phyloP scores from a whole-genome alignment of 139 green algal species.

The Tetradesmus lagerheimii region DNA sequence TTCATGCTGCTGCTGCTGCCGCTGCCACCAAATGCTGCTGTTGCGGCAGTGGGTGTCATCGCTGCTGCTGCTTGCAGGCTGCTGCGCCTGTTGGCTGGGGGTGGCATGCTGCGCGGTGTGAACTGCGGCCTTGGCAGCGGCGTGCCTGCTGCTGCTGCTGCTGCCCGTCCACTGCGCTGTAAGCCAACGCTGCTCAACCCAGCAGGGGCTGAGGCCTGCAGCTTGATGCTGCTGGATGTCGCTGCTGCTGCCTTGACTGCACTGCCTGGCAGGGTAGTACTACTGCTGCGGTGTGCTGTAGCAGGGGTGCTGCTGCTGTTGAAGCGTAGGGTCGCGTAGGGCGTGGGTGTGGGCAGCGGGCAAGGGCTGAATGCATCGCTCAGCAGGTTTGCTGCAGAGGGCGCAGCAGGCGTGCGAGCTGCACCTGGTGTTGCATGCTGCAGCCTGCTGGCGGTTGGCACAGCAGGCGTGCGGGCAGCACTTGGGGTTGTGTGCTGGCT shows the following conservation, averaged over 20 bases:
- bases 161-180: neutral
- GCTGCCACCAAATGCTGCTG: neutral
- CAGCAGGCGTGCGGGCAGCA: neutral
- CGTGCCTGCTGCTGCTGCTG: neutral
- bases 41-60: neutral
- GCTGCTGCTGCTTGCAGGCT: neutral
- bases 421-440: neutral
- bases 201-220: neutral
- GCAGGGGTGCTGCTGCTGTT: neutral
- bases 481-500: neutral
- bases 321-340: neutral
- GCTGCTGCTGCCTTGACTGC: neutral
- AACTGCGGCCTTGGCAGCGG: neutral
- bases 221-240: neutral
- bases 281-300: neutral
- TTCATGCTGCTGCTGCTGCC: slow-evolving; percentile 24
- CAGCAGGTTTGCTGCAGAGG: slow-evolving; percentile 8
- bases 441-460: neutral
- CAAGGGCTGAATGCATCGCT: slow-evolving; percentile 18
- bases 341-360: neutral
- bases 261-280: neutral
- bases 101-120: slow-evolving; percentile 14
- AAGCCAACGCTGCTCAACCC: neutral
- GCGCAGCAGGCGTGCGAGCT: neutral
- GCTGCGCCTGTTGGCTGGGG: slow-evolving; percentile 1